These are phyloP conservation scores for Rutidosis leptorrhynchoides DNA, from an alignment of 129 eudicot genomes.

Conservation along the genomic window DNA sequence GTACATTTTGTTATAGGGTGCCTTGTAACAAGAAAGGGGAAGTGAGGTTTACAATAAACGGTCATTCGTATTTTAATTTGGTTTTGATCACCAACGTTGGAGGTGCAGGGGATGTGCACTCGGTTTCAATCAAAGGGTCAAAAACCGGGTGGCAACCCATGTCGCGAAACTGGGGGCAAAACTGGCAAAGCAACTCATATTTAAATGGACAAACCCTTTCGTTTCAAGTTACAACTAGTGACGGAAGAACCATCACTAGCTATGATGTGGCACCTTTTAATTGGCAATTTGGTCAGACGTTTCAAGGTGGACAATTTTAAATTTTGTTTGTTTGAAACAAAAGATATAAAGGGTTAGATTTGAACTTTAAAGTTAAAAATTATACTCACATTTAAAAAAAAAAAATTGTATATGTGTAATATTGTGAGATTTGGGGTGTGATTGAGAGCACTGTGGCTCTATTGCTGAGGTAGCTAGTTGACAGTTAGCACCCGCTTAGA, in stretches of 20 bases:
- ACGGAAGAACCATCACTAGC: conserved; percentile 64
- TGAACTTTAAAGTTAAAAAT: neutral
- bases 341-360: conserved; percentile 8
- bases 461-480: conserved; percentile 63
- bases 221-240: conserved; percentile 73
- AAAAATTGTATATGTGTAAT: conserved; percentile 27
- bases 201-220: conserved; percentile 71
- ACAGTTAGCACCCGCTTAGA: conserved; percentile 75
- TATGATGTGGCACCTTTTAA: conserved; percentile 54
- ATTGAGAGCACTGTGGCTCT: conserved; percentile 30
- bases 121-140: conserved; percentile 72
- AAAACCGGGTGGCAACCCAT: conserved; percentile 69
- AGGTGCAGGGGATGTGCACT: conserved; percentile 77
- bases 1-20: conserved; percentile 43
- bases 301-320: conserved; percentile 68
- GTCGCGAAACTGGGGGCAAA: conserved; percentile 92
- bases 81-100: conserved; percentile 73
- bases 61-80: conserved; percentile 79
- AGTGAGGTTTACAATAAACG: conserved; percentile 76
- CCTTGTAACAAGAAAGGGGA: conserved; percentile 74
- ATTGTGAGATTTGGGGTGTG: conserved; percentile 14
- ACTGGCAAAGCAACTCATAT: conserved; percentile 82
- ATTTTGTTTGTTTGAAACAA: neutral
- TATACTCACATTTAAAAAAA: neutral
- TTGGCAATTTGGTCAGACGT: conserved; percentile 87